These are phyloP conservation scores for Fonsecaea monophora DNA, from an alignment of 2,329 filamentous ascomycete genomes.

Conservation along the genomic window DNA sequence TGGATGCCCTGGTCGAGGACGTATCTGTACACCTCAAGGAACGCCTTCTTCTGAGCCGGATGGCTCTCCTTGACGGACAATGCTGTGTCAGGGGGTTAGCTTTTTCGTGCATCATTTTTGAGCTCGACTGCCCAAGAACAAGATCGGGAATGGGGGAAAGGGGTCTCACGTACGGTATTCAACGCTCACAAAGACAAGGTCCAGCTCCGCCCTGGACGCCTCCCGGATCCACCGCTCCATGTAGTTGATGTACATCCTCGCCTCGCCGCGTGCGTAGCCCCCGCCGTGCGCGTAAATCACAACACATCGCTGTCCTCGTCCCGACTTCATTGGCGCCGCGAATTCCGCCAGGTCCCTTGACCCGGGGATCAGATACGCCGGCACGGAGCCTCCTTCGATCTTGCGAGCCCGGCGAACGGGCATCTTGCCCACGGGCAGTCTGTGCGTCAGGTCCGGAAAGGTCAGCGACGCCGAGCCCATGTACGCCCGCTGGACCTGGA, in stretches of 20 bases:
- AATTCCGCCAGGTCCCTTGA: constrained; percentile 5
- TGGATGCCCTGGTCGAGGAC: constrained; percentile 48
- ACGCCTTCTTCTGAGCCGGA: constrained; percentile 23
- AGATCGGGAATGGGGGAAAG: not conserved
- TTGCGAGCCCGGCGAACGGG: constrained; percentile 10
- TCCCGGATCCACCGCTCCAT: constrained; percentile 27
- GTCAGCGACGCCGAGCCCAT: constrained; percentile 10
- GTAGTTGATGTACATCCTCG: constrained; percentile 29
- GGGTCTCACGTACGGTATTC: constrained; percentile 16
- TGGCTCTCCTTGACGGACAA: constrained; percentile 12
- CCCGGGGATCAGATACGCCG: constrained; percentile 23
- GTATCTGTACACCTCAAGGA: constrained; percentile 14
- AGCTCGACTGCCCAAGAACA: no score
- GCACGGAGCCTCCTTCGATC: constrained; percentile 1
- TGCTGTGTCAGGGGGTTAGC: not conserved
- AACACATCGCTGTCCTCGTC: constrained; percentile 6
- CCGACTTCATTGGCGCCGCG: not conserved
- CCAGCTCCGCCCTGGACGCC: constrained; percentile 5
- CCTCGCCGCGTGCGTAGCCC: constrained; percentile 26
- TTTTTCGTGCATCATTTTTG: not conserved
- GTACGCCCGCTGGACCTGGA: constrained; percentile 23
- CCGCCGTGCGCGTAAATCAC: constrained; percentile 26
- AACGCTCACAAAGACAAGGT: constrained; percentile 19
- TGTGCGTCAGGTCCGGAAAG: constrained; percentile 23
- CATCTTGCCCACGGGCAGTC: constrained; percentile 19